These are phyloP conservation scores for Botrytis paeoniae DNA, from an alignment of 2,329 filamentous ascomycete genomes.

Conservation along the genomic window DNA sequence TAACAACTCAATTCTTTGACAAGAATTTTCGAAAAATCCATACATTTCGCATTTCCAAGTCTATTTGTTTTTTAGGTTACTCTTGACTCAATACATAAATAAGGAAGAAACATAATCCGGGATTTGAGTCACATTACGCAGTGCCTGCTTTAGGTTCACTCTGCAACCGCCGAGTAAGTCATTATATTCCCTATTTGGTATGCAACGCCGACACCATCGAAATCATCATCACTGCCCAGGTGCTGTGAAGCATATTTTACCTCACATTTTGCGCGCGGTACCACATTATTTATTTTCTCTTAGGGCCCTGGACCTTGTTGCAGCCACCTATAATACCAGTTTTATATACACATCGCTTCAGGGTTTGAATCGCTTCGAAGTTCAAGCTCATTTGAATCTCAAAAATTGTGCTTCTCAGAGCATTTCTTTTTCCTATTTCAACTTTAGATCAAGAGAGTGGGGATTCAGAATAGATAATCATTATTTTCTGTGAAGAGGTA, in stretches of 20 bases:
- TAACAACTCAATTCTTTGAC: not conserved
- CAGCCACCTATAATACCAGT: conserved; percentile 29
- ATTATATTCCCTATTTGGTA: conserved; percentile 16
- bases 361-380: not conserved
- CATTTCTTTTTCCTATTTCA: not conserved
- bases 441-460: conserved; percentile 17
- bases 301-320: conserved; percentile 18
- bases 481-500: not conserved
- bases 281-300: conserved; percentile 10
- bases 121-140: conserved; percentile 2
- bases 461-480: conserved; percentile 2
- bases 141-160: conserved; percentile 3
- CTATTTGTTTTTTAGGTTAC: not conserved
- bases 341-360: conserved; percentile 30
- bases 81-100: conserved; percentile 1
- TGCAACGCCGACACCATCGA: conserved; percentile 9
- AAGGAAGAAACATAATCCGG: not conserved
- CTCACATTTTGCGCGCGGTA: conserved; percentile 13
- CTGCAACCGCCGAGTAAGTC: conserved; percentile 23
- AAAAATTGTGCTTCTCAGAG: not conserved
- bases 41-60: not conserved
- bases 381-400: not conserved
- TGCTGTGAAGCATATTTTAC: conserved; percentile 21
- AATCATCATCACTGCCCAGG: conserved; percentile 22
- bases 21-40: not conserved